phyloP scores from a whole-genome alignment of 2,329 filamentous ascomycete genomes.

The Tolypocladium pustulatum region DNA sequence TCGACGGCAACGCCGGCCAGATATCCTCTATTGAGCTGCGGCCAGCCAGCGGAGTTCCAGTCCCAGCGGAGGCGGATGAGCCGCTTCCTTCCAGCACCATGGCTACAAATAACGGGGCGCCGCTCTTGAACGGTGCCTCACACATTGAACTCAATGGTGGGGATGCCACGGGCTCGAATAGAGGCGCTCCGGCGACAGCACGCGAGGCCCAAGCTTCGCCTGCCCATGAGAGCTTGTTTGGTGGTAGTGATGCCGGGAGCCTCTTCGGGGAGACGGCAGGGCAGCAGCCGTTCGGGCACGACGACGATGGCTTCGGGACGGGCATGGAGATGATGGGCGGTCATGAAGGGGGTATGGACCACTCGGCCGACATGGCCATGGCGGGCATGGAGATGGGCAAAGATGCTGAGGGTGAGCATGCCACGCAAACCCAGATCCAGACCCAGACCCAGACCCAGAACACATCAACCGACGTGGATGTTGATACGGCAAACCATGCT shows the following conservation, averaged over 20 bases:
- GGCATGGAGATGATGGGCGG: slow-evolving; percentile 51
- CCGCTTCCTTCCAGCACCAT: slow-evolving; percentile 55
- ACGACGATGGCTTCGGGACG: slow-evolving; percentile 74
- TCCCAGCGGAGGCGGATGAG: slow-evolving; percentile 64
- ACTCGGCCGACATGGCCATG: slow-evolving; percentile 33
- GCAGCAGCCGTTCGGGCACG: slow-evolving; percentile 58
- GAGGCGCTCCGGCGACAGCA: slow-evolving; percentile 16
- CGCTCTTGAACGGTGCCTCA: slow-evolving; percentile 39
- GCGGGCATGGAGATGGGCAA: slow-evolving; percentile 18
- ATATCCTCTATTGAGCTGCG: slow-evolving; percentile 82
- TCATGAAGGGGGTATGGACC: slow-evolving; percentile 28
- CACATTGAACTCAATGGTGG: slow-evolving; percentile 11
- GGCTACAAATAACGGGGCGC: slow-evolving; percentile 60
- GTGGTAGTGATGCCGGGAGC: slow-evolving; percentile 67
- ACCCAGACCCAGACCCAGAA: not conserved
- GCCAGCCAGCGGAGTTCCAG: slow-evolving; percentile 62
- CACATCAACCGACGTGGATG: slow-evolving; percentile 6
- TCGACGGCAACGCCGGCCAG: slow-evolving; percentile 68
- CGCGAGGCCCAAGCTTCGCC: slow-evolving; percentile 54
- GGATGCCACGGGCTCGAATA: slow-evolving; percentile 2
- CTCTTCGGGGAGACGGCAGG: slow-evolving; percentile 71
- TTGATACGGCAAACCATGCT: slow-evolving; percentile 1
- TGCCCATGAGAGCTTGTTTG: slow-evolving; percentile 72
- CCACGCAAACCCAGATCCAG: not conserved
- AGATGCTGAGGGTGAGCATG: slow-evolving; percentile 7